A percentile compares a stretch with the other conserved stretches of the same genome.
phyloP scores from a whole-genome alignment of 345 rosid genomes.

The Isatis tinctoria region DNA sequence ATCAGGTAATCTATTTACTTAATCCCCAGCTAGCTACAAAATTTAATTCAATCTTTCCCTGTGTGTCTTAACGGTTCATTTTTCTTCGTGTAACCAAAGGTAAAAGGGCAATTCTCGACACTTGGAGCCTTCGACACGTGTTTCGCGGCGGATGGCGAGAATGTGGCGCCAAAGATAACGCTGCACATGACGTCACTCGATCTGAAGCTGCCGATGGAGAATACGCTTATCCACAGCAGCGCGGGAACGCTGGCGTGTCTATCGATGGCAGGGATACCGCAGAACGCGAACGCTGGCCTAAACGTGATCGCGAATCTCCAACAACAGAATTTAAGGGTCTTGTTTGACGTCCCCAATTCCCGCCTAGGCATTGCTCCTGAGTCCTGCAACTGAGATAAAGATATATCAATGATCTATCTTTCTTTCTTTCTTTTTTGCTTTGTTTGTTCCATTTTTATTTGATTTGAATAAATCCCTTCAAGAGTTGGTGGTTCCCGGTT shows the following conservation, averaged over 20 bases:
- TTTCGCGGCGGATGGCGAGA: conserved; percentile 46
- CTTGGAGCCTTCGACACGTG: conserved; percentile 91
- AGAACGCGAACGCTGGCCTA: conserved; percentile 57
- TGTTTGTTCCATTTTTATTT: background rate
- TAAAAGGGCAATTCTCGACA: conserved; percentile 58
- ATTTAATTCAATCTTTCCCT: background rate
- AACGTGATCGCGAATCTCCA: conserved; percentile 88
- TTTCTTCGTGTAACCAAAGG: conserved; percentile 25
- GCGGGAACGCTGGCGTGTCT: conserved; percentile 71
- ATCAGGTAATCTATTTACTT: conserved; percentile 35
- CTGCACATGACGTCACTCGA: conserved; percentile 57
- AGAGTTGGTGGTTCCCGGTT: background rate
- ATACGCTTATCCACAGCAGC: conserved; percentile 77
- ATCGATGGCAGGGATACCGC: conserved; percentile 72
- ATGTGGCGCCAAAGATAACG: conserved; percentile 45
- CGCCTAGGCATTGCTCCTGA: conserved; percentile 79
- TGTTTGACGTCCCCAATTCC: conserved; percentile 73
- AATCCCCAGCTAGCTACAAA: background rate
- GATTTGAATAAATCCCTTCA: background rate
- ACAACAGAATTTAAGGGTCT: conserved; percentile 77
- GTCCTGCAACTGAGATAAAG: conserved; percentile 53
- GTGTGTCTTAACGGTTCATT: too few relatives aligned
- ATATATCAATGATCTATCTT: too few relatives aligned
- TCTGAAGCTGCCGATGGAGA: conserved; percentile 67
- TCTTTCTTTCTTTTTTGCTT: background rate